A percentile compares a stretch with the other conserved stretches of the same genome.
phyloP scores from a whole-genome alignment of 176 grass and related monocot genomes.

The Carex parvula region DNA sequence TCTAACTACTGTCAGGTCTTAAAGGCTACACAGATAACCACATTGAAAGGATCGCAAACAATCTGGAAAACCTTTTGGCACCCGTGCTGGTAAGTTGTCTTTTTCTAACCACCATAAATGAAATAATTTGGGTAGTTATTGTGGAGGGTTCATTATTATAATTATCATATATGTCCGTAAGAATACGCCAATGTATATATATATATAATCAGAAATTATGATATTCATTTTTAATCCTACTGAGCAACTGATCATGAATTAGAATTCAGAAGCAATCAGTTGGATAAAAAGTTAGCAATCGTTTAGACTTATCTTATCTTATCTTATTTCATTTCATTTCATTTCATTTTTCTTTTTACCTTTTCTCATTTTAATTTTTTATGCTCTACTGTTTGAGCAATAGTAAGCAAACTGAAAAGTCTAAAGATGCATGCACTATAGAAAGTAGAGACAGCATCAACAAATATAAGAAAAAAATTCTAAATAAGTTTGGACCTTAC shows the following conservation, averaged over 20 bases:
- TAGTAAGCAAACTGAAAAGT: not conserved
- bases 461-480: not conserved
- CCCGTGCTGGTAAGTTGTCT: conserved; percentile 31
- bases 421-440: not conserved
- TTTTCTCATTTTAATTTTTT: too few species aligned
- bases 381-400: too few species aligned
- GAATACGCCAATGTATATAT: not conserved
- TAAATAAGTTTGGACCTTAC: not conserved
- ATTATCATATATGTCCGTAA: not conserved
- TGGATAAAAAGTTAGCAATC: not conserved
- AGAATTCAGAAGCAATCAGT: not conserved
- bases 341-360: too few species aligned
- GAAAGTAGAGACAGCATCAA: not conserved
- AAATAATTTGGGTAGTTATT: conserved; percentile 26
- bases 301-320: too few species aligned
- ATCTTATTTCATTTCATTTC: too few species aligned
- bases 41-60: not conserved
- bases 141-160: conserved; percentile 2
- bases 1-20: not conserved
- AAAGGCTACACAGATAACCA: not conserved
- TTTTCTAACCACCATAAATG: conserved; percentile 26
- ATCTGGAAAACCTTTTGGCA: not conserved
- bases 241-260: not conserved
- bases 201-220: not conserved
- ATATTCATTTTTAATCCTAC: not conserved